phyloP scores from a whole-genome alignment of 208 protist species.

The Leishmania martiniquensis region DNA sequence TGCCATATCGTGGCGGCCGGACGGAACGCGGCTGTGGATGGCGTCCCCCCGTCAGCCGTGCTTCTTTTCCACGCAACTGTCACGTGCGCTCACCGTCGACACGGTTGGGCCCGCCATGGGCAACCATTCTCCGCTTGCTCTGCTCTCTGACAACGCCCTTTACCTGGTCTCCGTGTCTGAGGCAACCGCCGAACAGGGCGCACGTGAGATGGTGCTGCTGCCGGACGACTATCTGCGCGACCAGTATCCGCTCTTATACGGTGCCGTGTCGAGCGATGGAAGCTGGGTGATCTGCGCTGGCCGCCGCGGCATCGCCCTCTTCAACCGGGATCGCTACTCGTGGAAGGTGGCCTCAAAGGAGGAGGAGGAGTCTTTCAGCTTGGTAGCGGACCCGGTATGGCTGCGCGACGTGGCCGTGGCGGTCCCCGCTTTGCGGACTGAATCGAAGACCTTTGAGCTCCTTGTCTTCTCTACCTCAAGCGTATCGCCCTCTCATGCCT shows the following conservation, averaged over 20 bases:
- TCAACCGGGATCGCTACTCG: slow-evolving; percentile 36
- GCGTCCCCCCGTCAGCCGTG: slow-evolving; percentile 27
- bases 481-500: slow-evolving; percentile 28
- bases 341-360: slow-evolving; percentile 48
- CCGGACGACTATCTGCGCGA: slow-evolving; percentile 46
- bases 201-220: slow-evolving; percentile 22
- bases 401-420: slow-evolving; percentile 46
- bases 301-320: slow-evolving; percentile 41
- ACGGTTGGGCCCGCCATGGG: slow-evolving; percentile 36
- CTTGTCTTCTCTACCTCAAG: slow-evolving; percentile 34
- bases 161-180: slow-evolving; percentile 33
- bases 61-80: slow-evolving; percentile 38
- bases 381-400: slow-evolving; percentile 66
- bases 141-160: slow-evolving; percentile 38
- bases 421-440: slow-evolving; percentile 35
- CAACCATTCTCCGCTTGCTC: slow-evolving; percentile 37
- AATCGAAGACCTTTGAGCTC: slow-evolving; percentile 37
- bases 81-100: slow-evolving; percentile 32
- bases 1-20: slow-evolving; percentile 33
- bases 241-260: slow-evolving; percentile 66
- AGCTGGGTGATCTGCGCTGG: slow-evolving; percentile 48
- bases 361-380: slow-evolving; percentile 40
- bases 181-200: slow-evolving; percentile 18
- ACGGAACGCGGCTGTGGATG: slow-evolving; percentile 35
- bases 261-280: slow-evolving; percentile 56